These are phyloP conservation scores for Eragrostis nindensis DNA, from an alignment of 176 grass and related monocot species.

Conservation along the genomic window DNA sequence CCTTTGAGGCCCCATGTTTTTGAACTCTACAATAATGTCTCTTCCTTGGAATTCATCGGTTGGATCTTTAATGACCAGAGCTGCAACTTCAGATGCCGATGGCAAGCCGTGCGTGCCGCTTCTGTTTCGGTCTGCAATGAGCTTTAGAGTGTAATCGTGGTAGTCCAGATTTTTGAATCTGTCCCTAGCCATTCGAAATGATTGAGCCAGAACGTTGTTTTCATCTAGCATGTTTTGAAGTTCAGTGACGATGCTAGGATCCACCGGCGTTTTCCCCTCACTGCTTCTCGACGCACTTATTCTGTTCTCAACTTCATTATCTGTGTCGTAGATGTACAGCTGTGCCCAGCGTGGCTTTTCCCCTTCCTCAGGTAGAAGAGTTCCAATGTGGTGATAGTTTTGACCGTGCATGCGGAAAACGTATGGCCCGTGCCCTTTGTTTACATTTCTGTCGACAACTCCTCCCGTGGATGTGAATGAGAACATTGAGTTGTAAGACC, in stretches of 20 bases:
- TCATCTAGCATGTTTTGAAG: constrained; percentile 21
- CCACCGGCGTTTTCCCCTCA: neutral
- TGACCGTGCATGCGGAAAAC: constrained; percentile 28
- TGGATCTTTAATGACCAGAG: constrained; percentile 25
- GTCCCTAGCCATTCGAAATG: constrained; percentile 43
- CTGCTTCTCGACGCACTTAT: neutral
- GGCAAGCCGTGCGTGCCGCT: constrained; percentile 21
- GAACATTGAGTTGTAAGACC: constrained; percentile 25
- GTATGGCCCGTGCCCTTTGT: constrained; percentile 10
- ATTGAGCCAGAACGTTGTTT: constrained; percentile 22
- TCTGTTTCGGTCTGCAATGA: neutral
- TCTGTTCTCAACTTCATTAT: constrained; percentile 33
- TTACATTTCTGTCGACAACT: constrained; percentile 21
- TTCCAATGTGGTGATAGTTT: constrained; percentile 33
- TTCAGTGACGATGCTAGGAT: neutral
- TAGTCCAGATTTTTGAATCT: constrained; percentile 34
- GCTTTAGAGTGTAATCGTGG: neutral
- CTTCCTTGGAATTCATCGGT: neutral
- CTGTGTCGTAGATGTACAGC: neutral
- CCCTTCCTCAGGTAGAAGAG: constrained; percentile 3
- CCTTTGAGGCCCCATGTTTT: neutral
- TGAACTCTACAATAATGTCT: constrained; percentile 1
- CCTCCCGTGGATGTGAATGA: constrained; percentile 26
- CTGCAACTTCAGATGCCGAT: constrained; percentile 24
- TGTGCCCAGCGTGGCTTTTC: neutral